Conservation (phyloP, 1,139 yeast species). For the Neolecta irregularis region DNA sequence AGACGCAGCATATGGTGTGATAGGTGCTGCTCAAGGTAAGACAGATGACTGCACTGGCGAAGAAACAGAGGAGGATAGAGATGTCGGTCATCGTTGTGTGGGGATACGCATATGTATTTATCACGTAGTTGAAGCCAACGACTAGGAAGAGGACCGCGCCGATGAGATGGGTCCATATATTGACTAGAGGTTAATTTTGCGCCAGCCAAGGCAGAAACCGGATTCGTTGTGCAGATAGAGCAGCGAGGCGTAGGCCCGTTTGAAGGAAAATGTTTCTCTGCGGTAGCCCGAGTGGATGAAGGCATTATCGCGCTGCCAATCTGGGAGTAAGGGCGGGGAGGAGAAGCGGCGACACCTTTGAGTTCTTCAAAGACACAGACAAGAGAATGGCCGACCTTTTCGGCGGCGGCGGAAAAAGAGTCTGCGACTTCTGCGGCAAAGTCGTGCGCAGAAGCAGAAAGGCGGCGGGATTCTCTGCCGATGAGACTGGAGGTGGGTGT, state of each 20-base stretch:
- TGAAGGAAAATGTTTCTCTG: conserved; percentile 43
- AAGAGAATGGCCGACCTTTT: no score
- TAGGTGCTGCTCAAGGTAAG: conserved; percentile 59
- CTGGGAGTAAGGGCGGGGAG: conserved; percentile 40
- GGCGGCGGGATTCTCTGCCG: no score
- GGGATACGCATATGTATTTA: conserved; percentile 27
- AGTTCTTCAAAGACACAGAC: neutral
- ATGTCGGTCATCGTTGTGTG: conserved; percentile 35
- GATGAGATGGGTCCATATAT: conserved; percentile 63
- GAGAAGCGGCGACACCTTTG: neutral
- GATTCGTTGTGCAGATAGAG: conserved; percentile 71
- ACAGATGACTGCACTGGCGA: conserved; percentile 42
- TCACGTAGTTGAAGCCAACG: conserved; percentile 11
- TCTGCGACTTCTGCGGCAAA: no score
- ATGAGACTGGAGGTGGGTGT: no score
- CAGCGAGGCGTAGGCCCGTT: conserved; percentile 39
- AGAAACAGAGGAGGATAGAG: conserved; percentile 31
- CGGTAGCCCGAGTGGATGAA: conserved; percentile 63
- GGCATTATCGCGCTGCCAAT: conserved; percentile 81
- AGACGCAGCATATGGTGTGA: conserved; percentile 67
- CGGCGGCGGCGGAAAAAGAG: no score
- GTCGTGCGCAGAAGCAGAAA: no score
- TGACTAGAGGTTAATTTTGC: conserved; percentile 26
- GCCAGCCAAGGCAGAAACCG: neutral
- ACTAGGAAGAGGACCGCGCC: conserved; percentile 33